Percentiles rank a stretch among this genome's conserved stretches.
Evolutionary conservation across 2,329 filamentous ascomycete species (phyloP).

Genomic region (Aspergillus eucalypticola): DNA sequence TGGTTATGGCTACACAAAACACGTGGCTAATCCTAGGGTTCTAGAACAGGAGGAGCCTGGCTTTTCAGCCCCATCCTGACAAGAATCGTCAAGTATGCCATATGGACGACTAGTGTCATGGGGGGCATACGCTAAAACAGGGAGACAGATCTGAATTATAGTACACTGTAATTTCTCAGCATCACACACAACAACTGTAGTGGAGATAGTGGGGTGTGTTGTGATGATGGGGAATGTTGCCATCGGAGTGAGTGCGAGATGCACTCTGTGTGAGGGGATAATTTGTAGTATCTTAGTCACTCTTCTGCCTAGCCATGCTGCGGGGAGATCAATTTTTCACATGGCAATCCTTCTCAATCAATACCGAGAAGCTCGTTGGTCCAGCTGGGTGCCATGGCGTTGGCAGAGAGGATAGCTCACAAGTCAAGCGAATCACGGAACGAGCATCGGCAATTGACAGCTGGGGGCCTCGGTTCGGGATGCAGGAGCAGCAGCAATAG

Average conservation of each 20-base stretch:
- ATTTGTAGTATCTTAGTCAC: constrained; percentile 22
- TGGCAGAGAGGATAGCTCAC: background rate
- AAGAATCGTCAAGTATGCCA: no score
- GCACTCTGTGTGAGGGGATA: background rate
- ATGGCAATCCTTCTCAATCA: no score
- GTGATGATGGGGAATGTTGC: background rate
- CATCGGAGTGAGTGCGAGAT: background rate
- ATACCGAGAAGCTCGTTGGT: background rate
- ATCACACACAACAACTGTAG: background rate
- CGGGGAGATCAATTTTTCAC: no score
- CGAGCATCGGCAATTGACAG: background rate
- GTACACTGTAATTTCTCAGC: no score
- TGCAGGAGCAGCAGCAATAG: background rate
- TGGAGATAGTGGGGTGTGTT: background rate
- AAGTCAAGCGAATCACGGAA: background rate
- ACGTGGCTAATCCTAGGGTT: no score
- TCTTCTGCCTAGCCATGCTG: no score
- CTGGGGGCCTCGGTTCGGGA: background rate
- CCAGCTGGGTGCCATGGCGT: background rate
- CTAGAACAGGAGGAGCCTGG: no score
- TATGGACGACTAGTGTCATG: no score
- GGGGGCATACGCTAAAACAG: no score
- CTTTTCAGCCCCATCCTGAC: no score
- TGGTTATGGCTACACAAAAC: no score
- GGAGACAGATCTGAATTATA: no score